phyloP scores from a whole-genome alignment of 805 yeast species.

The Isabelozyma pseudorhagii region DNA sequence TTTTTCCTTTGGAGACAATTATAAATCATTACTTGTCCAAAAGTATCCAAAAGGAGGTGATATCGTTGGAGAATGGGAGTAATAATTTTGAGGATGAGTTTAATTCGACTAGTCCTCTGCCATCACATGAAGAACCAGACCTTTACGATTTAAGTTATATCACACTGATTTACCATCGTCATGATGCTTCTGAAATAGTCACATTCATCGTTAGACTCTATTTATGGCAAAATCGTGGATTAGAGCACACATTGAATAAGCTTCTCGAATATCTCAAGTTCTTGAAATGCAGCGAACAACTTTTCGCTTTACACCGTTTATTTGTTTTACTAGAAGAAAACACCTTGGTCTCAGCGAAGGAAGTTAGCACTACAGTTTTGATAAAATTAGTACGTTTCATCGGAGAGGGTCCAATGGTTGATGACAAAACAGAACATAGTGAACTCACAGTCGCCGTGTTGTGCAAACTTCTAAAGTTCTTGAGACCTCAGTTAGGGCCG shows the following conservation, averaged over 20 bases:
- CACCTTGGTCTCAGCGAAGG: not conserved
- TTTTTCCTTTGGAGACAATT: not conserved
- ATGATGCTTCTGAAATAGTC: not conserved
- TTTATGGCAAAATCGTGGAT: too few relatives aligned
- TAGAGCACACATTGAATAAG: not conserved
- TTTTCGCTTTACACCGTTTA: constrained; percentile 3
- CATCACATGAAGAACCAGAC: not conserved
- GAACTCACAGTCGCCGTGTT: constrained; percentile 36
- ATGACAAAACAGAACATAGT: constrained; percentile 31
- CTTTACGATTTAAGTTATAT: not conserved
- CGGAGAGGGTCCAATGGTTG: constrained; percentile 28
- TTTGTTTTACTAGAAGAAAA: not conserved
- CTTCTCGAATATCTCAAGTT: constrained; percentile 2
- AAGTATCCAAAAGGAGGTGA: not conserved
- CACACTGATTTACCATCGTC: not conserved
- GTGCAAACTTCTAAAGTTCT: constrained; percentile 23
- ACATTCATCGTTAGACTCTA: not conserved
- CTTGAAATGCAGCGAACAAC: constrained; percentile 2
- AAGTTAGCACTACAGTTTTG: constrained; percentile 2
- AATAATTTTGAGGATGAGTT: constrained; percentile 9
- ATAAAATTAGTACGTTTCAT: constrained; percentile 19
- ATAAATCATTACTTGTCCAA: not conserved
- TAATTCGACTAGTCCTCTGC: not conserved
- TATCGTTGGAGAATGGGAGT: not conserved
- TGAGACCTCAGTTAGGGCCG: constrained; percentile 25